These are phyloP conservation scores for Clohesyomyces aquaticus DNA, from an alignment of 495 filamentous ascomycete genomes.

Conservation along the genomic window DNA sequence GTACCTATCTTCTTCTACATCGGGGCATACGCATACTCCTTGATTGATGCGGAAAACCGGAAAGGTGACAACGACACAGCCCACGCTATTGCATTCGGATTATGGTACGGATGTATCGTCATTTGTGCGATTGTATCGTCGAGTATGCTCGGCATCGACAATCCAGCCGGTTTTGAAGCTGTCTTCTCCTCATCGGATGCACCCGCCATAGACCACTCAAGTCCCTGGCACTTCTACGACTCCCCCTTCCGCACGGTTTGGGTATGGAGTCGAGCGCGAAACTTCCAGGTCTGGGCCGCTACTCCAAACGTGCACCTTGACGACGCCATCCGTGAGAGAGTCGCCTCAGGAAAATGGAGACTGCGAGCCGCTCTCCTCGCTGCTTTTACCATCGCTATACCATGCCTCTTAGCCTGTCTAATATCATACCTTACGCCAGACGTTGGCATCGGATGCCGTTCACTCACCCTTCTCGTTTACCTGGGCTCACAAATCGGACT, in stretches of 20 bases:
- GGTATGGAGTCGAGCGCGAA: conserved; percentile 9
- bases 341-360: neutral
- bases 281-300: conserved; percentile 11
- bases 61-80: conserved; percentile 19
- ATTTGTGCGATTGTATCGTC: conserved; percentile 14
- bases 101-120: conserved; percentile 17
- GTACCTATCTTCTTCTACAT: conserved; percentile 13
- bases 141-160: conserved; percentile 10
- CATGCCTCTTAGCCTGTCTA: neutral
- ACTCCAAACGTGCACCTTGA: neutral
- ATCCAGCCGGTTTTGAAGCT: conserved; percentile 17
- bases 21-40: conserved; percentile 8
- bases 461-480: conserved; percentile 4
- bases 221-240: conserved; percentile 12
- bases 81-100: conserved; percentile 10
- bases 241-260: conserved; percentile 14
- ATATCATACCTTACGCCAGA: conserved; percentile 4
- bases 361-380: neutral
- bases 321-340: neutral
- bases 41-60: conserved; percentile 7
- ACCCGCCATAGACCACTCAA: neutral
- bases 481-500: neutral
- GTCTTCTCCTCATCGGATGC: conserved; percentile 8
- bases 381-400: neutral
- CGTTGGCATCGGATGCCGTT: conserved; percentile 8